Percentiles rank a stretch among this genome's conserved stretches.
phyloP scores from a whole-genome alignment of 2,329 filamentous ascomycete species.

The Niveomyces coronatus region DNA sequence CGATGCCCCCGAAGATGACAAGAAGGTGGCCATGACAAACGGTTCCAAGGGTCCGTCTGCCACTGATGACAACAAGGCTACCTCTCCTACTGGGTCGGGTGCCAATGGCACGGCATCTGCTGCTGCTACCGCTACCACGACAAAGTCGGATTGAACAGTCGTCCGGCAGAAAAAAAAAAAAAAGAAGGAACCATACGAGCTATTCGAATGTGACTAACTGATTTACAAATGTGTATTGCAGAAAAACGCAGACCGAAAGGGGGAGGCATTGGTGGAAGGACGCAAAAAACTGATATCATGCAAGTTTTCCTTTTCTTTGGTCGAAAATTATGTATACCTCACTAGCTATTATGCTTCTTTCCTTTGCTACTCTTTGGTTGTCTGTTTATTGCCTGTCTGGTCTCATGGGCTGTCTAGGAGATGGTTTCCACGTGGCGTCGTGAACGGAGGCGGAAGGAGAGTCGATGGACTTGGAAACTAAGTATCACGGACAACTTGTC shows the following conservation, averaged over 20 bases:
- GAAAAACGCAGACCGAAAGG: too few species aligned
- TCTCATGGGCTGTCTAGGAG: slow-evolving; percentile 8
- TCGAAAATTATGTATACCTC: slow-evolving; percentile 12
- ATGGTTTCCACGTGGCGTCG: slow-evolving; percentile 3
- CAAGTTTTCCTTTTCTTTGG: too few species aligned
- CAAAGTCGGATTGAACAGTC: slow-evolving; percentile 36
- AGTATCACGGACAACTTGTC: slow-evolving; percentile 2
- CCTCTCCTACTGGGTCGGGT: slow-evolving; percentile 34
- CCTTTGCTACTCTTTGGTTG: slow-evolving; percentile 6
- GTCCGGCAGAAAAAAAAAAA: too few species aligned
- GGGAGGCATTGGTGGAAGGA: too few species aligned
- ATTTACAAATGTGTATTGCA: slow-evolving; percentile 7
- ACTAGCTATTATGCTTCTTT: slow-evolving; percentile 9
- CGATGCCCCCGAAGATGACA: slow-evolving; percentile 82
- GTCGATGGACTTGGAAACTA: slow-evolving; percentile 3
- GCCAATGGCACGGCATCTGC: slow-evolving; percentile 32
- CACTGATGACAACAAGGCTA: slow-evolving; percentile 41
- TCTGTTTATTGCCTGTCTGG: slow-evolving; percentile 7
- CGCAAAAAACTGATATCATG: too few species aligned
- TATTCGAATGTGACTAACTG: slow-evolving; percentile 7
- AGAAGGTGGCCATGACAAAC: slow-evolving; percentile 41
- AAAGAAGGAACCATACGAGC: not conserved
- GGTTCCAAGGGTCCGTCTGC: slow-evolving; percentile 35
- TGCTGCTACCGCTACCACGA: slow-evolving; percentile 24
- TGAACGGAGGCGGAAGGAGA: slow-evolving; percentile 4